Percentiles rank a stretch among this genome's conserved stretches.
Evolutionary conservation across 306 rosid species (phyloP).

Genomic region (Trifolium subterraneum): DNA sequence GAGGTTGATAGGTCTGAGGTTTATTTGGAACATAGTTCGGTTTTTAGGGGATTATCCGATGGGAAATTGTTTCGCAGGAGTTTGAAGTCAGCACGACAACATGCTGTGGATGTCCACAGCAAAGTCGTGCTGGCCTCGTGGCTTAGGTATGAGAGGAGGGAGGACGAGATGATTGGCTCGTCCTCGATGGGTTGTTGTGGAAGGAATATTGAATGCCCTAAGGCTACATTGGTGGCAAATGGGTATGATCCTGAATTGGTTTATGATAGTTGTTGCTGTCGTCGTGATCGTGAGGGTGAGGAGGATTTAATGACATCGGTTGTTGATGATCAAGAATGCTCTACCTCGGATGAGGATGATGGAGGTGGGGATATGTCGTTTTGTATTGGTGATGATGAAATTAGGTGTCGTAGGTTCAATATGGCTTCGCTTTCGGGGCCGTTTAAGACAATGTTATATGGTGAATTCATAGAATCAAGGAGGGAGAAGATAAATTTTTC

Average conservation of each 20-base stretch:
- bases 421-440: conserved; percentile 75
- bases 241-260: conserved; percentile 73
- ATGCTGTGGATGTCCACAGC: conserved; percentile 70
- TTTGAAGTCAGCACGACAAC: conserved; percentile 74
- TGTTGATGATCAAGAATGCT: conserved; percentile 51
- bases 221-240: conserved; percentile 55
- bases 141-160: conserved; percentile 80
- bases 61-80: conserved; percentile 72
- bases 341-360: conserved; percentile 69
- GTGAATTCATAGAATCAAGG: conserved; percentile 67
- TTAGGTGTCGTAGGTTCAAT: conserved; percentile 67
- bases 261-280: conserved; percentile 63
- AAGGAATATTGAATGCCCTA: conserved; percentile 74
- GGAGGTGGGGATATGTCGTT: conserved; percentile 67
- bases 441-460: conserved; percentile 75
- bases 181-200: conserved; percentile 74
- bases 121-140: conserved; percentile 78
- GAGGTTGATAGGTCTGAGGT: conserved; percentile 56
- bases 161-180: conserved; percentile 71
- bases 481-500: conserved; percentile 80
- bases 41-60: conserved; percentile 60
- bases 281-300: not conserved
- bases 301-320: not conserved
- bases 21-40: conserved; percentile 67
- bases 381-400: conserved; percentile 66